Evolutionary conservation across 2,329 filamentous ascomycete genomes (phyloP).

Genomic region (Alternaria dauci): DNA sequence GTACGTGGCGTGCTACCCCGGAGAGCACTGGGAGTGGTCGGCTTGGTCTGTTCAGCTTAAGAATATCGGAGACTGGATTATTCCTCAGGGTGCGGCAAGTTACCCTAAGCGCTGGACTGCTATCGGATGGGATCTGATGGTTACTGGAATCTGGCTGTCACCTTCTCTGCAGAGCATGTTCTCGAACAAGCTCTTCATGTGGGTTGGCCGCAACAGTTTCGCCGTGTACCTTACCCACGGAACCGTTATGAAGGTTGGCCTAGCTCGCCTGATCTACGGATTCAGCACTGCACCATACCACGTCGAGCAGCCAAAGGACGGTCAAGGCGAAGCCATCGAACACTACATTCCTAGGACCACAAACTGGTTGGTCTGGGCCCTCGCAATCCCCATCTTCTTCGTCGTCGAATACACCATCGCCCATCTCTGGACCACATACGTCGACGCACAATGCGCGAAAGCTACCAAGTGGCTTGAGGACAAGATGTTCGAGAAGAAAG

Average conservation of each 20-base stretch:
- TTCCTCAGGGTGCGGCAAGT: slow-evolving; percentile 58
- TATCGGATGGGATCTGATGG: slow-evolving; percentile 59
- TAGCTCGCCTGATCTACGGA: slow-evolving; percentile 63
- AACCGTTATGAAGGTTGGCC: slow-evolving; percentile 61
- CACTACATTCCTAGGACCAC: slow-evolving; percentile 55
- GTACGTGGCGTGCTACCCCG: slow-evolving; percentile 60
- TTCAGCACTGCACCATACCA: slow-evolving; percentile 57
- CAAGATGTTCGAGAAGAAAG: slow-evolving; percentile 57
- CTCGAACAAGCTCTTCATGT: slow-evolving; percentile 61
- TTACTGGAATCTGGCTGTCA: slow-evolving; percentile 62
- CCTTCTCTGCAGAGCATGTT: slow-evolving; percentile 59
- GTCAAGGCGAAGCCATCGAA: slow-evolving; percentile 47
- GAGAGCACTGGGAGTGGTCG: slow-evolving; percentile 60
- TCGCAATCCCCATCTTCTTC: slow-evolving; percentile 59
- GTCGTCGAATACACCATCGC: slow-evolving; percentile 58
- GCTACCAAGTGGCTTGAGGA: slow-evolving; percentile 60
- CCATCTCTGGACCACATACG: slow-evolving; percentile 61
- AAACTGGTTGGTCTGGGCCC: slow-evolving; percentile 49
- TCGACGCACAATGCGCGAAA: slow-evolving; percentile 60
- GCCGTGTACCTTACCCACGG: slow-evolving; percentile 65
- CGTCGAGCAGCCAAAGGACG: slow-evolving; percentile 51
- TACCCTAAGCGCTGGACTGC: slow-evolving; percentile 56
- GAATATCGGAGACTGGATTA: slow-evolving; percentile 54
- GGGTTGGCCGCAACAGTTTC: slow-evolving; percentile 64
- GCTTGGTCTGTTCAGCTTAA: slow-evolving; percentile 59